Evolutionary conservation across 2,329 filamentous ascomycete species (phyloP).

Genomic region (Alternaria brassicae): DNA sequence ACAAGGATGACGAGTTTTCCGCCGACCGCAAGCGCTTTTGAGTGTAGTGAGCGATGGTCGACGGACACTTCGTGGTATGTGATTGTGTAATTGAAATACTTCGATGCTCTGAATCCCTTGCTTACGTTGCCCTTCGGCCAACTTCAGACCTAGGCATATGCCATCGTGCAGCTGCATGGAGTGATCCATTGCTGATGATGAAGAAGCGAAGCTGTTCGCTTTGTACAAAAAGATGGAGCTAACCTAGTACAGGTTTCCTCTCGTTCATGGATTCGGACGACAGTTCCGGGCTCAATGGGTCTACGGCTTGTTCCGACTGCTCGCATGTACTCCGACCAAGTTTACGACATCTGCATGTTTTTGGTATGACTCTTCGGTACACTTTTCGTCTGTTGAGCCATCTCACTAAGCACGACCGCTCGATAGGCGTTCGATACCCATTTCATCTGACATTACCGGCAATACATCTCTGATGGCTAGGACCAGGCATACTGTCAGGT

Average conservation of each 20-base stretch:
- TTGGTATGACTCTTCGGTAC: constrained; percentile 32
- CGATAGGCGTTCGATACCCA: constrained; percentile 40
- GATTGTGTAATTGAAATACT: background rate
- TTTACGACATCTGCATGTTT: constrained; percentile 30
- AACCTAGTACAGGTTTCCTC: constrained; percentile 14
- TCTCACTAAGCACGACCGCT: constrained; percentile 32
- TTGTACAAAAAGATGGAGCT: constrained; percentile 4
- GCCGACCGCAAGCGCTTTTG: constrained; percentile 17
- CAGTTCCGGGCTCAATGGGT: no score
- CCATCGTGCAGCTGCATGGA: background rate
- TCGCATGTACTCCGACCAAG: constrained; percentile 18
- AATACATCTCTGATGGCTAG: background rate
- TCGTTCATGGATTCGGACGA: no score
- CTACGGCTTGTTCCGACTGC: background rate
- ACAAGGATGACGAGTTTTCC: constrained; percentile 31
- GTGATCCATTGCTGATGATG: constrained; percentile 2
- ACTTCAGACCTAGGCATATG: constrained; percentile 21
- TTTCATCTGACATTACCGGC: constrained; percentile 5
- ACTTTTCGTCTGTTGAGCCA: constrained; percentile 14
- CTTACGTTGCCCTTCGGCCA: constrained; percentile 28
- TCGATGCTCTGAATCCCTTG: constrained; percentile 20
- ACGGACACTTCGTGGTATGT: constrained; percentile 14
- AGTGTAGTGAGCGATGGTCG: background rate
- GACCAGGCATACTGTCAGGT: constrained; percentile 13
- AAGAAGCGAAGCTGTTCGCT: constrained; percentile 6